Evolutionary conservation across 306 rosid genomes (phyloP), one percentile per base, ranked within the genome.

Genomic region (Vigna mungo): DNA sequence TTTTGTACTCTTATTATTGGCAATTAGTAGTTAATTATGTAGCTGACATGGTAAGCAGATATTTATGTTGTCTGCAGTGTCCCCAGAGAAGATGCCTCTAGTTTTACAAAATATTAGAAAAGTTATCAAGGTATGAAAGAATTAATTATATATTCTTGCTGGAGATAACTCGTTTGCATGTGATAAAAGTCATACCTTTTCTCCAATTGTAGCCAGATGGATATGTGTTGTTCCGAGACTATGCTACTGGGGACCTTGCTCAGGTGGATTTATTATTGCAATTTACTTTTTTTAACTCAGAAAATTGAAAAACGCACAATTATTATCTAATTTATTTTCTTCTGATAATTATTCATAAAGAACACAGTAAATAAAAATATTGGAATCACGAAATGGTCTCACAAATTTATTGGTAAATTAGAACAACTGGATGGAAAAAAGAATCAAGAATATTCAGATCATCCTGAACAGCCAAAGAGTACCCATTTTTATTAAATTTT

Each of bases 181-280:
- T 78, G 72, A 76, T 71, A 77, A 56, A 75, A 80, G 11, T 58
- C 43, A 39, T 67, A 13, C 68, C 58, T 61, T 73, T 82, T 54
- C 68, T 83, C 66, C 82, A 61, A 72, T 80, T 56, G 67, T 90
- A 95, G 98, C 92, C 96, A 60, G 79, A 82, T 86, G 96, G 97
- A 83, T 63, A 67, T 70, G 85, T 95, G 71, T 89, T 95, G 61
- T 84, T 92, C 82, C 94, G 97, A 23, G 97, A 92, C 83, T 92
- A 90, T 71, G 98, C 98, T 79, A 87, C 89, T 32, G 98, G 97
- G 47, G 98, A 95, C 85, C 97, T 92, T 75, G 98, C 98, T 83
- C 97, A 94, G 98, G 98, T 92, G 85, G 82, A 73, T 76, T 51
- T 75, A 63, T 51, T 75, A 63, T 67, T 18, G 21, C 37, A 51